Evolutionary conservation across 2,329 filamentous ascomycete species (phyloP), one percentile per base, ranked within the genome.

Genomic region (Orbilia oligospora): DNA sequence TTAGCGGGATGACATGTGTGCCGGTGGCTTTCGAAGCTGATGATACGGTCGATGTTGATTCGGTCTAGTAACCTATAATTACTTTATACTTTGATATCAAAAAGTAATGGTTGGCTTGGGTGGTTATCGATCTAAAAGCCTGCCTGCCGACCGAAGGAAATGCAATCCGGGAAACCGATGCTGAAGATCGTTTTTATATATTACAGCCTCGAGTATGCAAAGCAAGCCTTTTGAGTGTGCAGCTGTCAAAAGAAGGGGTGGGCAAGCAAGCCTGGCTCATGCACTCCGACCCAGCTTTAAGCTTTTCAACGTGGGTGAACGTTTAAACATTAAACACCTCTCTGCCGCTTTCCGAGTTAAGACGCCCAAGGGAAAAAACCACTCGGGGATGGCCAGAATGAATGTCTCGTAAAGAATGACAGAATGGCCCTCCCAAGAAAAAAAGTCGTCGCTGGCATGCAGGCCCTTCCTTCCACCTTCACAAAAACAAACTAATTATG

Each of bases 61-160:
- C 20, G 16, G 22, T 64, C 61, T 20, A 65, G 27, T 48, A 22
- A 38, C 9, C 0, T 49, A 14, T n/a, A 2, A 1, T 16, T n/a
- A 46, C n/a, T 16, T 41, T n/a, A n/a, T n/a, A 24, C 27, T 30
- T 30, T 30, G 12, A 10, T 46, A 24, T 49, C 61, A 6, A 51
- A 49, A 38, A 38, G 30, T 20, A 66, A 36, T 49, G 12, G 24
- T 48, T 55, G 38, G 18, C 38, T 44, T 16, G 10, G 20, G 9
- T 27, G 48, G 22, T 27, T 48, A 61, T 58, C 20, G 14, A 24
- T 64, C 12, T 64, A 46, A 46, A 64, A 55, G 22, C 49, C 61
- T 27, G 68, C 68, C 75, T 78, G 75, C 75, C 75, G 73, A 78
- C 73, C 63, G 64, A 78, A 58, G 75, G 64, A 78, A 72, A 70